Percentiles rank a stretch among this genome's conserved stretches.
Conservation (phyloP, 2,329 filamentous ascomycete species). For the Cryoendolithus antarcticus region DNA sequence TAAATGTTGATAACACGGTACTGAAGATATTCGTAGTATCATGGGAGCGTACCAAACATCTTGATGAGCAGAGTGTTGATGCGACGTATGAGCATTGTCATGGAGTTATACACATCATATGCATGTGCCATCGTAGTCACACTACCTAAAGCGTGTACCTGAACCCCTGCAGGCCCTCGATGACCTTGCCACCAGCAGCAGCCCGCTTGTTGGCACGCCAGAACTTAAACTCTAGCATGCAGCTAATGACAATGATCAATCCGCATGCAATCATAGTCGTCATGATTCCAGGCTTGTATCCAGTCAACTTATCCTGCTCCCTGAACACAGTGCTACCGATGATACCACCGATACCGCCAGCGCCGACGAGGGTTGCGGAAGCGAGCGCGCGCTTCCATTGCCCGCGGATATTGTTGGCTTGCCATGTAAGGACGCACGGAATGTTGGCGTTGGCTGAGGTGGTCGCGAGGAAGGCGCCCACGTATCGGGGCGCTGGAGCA, state of each 20-base stretch:
- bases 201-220: constrained; percentile 11
- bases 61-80: no score
- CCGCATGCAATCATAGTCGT: constrained; percentile 18
- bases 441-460: constrained; percentile 68
- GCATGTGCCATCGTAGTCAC: no score
- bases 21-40: no score
- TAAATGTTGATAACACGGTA: no score
- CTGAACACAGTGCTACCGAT: constrained; percentile 62
- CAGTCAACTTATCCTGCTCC: constrained; percentile 24
- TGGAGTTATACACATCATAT: no score
- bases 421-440: constrained; percentile 61
- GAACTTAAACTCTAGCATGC: constrained; percentile 21
- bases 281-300: constrained; percentile 22
- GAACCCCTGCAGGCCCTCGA: constrained; percentile 9
- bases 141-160: constrained; percentile 1
- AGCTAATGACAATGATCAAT: constrained; percentile 19
- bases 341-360: constrained; percentile 70
- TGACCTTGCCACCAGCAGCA: constrained; percentile 9
- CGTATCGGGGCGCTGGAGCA: constrained; percentile 35
- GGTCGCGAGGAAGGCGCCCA: constrained; percentile 64
- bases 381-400: constrained; percentile 79
- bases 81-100: no score
- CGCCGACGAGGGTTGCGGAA: constrained; percentile 60
- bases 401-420: constrained; percentile 75
- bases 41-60: no score